Percentiles rank a stretch among this genome's conserved stretches.
Conservation (phyloP, 2,329 filamentous ascomycete genomes). For the Sphaerulina musiva region DNA sequence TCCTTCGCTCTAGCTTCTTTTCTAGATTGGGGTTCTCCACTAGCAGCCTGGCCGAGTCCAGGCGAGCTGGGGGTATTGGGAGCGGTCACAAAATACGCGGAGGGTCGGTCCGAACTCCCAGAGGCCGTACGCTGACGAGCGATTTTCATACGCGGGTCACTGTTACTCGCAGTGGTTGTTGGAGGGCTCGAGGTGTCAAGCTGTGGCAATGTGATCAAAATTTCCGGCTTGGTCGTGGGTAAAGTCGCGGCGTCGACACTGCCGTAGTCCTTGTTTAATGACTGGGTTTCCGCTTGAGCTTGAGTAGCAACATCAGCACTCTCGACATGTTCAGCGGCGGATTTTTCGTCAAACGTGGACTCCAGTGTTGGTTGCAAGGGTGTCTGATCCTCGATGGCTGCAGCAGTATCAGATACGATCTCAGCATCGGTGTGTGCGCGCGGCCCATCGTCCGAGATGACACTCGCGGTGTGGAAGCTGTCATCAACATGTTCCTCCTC, state of each 20-base stretch:
- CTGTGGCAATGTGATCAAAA: conserved; percentile 7
- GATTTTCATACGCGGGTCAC: background rate
- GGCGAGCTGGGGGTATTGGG: conserved; percentile 22
- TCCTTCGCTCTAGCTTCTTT: conserved; percentile 12
- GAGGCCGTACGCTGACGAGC: conserved; percentile 16
- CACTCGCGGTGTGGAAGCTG: conserved; percentile 32
- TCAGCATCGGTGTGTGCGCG: background rate
- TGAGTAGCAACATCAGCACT: background rate
- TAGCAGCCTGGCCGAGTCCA: background rate
- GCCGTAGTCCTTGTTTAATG: conserved; percentile 11
- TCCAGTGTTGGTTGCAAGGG: background rate
- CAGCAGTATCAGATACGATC: background rate
- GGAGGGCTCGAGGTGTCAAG: background rate
- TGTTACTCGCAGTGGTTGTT: background rate
- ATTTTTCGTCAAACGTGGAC: background rate
- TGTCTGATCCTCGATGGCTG: background rate
- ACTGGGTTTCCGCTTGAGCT: background rate
- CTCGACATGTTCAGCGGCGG: background rate
- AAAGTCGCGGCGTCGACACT: conserved; percentile 14
- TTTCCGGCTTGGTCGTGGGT: conserved; percentile 10
- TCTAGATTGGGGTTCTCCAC: background rate
- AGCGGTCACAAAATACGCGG: conserved; percentile 21
- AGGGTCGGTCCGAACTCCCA: conserved; percentile 13
- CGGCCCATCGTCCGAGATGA: conserved; percentile 17
- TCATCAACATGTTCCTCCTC: conserved; percentile 27